Conservation (phyloP, 495 filamentous ascomycete species). For the Penicillium taxi region DNA sequence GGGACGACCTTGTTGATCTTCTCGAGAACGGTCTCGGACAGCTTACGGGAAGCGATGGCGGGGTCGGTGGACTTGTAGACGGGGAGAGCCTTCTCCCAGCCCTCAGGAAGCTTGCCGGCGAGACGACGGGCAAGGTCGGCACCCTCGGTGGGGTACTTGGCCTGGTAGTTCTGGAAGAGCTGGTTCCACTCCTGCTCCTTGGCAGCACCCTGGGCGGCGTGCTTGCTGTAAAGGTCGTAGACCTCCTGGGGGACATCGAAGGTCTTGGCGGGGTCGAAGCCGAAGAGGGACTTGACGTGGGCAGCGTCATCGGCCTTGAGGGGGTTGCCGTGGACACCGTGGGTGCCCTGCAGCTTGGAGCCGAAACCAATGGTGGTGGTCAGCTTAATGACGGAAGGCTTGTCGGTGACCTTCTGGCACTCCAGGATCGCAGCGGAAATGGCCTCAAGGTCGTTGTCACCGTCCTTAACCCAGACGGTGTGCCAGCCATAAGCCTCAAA, state of each 20-base stretch:
- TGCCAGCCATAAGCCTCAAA: conserved; percentile 99
- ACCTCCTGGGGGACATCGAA: conserved; percentile 94
- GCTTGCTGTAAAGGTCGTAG: conserved; percentile 82
- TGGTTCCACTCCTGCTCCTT: conserved; percentile 93
- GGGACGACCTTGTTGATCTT: conserved; percentile 78
- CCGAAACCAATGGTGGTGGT: conserved; percentile 98
- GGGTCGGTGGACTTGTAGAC: conserved; percentile 82
- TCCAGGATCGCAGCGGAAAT: conserved; percentile 86
- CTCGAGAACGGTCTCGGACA: conserved; percentile 88
- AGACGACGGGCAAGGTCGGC: conserved; percentile 78
- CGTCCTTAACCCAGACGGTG: conserved; percentile 73
- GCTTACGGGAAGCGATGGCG: conserved; percentile 84
- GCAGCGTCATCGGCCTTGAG: conserved; percentile 90
- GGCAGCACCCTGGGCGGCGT: conserved; percentile 74
- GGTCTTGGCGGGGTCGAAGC: conserved; percentile 88
- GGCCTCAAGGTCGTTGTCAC: conserved; percentile 78
- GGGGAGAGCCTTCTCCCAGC: conserved; percentile 93
- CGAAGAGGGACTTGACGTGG: conserved; percentile 85
- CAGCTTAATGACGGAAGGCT: conserved; percentile 94
- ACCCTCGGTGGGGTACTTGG: conserved; percentile 65
- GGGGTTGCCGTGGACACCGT: conserved; percentile 89
- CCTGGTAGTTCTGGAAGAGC: conserved; percentile 77
- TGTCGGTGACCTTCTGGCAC: conserved; percentile 82
- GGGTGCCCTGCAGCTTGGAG: conserved; percentile 86
- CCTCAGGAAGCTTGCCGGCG: conserved; percentile 78